A percentile compares a stretch with the other conserved stretches of the same genome.
Conservation (phyloP, 371 early-diverging fungal species). For the Basidiobolus meristosporus region DNA sequence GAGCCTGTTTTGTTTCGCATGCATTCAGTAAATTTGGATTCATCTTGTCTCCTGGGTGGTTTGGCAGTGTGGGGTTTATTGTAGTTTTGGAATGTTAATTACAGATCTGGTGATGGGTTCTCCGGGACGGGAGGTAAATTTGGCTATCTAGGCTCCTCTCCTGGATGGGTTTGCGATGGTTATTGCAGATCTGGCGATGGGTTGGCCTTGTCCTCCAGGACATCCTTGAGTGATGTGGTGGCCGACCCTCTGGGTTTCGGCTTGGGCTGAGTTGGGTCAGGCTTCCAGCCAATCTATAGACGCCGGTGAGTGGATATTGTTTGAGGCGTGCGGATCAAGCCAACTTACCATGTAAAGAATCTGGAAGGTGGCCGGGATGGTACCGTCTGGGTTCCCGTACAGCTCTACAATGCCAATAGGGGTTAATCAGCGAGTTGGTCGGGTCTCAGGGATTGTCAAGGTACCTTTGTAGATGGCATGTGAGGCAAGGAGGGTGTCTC, state of each 20-base stretch:
- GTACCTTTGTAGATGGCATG: constrained; percentile 72
- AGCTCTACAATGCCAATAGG: constrained; percentile 26
- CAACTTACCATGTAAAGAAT: constrained; percentile 46
- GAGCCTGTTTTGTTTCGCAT: no score
- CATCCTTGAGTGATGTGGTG: constrained; percentile 41
- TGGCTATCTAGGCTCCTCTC: no score
- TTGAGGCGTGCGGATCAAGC: constrained; percentile 2
- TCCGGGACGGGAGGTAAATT: no score
- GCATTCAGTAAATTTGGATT: no score
- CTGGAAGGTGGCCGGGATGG: constrained; percentile 89
- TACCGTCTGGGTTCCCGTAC: constrained; percentile 76
- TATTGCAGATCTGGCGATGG: no score
- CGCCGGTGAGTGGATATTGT: neutral
- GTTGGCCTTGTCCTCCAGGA: neutral
- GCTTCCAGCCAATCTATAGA: constrained; percentile 73
- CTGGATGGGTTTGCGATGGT: no score
- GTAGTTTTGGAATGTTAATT: no score
- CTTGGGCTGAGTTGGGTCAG: constrained; percentile 45
- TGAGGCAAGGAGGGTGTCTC: constrained; percentile 74
- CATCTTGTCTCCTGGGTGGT: no score
- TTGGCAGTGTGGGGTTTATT: no score
- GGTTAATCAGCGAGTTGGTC: no score
- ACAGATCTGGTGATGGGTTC: no score
- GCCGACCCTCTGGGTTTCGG: constrained; percentile 55
- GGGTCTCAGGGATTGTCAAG: neutral